phyloP scores from a whole-genome alignment of 164 flowering plant species.

The Chloranthus sessilifolius region DNA sequence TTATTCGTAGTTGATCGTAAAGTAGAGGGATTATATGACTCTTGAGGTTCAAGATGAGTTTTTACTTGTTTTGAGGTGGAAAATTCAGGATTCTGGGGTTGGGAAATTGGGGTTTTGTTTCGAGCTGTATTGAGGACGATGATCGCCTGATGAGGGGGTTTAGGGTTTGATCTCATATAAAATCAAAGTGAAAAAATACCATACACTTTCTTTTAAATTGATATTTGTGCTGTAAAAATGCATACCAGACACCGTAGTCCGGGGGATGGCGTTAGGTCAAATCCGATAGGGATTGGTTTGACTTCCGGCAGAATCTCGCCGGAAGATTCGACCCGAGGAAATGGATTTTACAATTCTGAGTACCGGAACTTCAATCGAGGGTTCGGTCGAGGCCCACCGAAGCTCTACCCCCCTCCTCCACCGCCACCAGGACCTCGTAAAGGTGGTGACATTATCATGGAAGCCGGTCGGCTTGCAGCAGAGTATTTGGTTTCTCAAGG shows the following conservation, averaged over 20 bases:
- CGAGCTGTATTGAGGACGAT: no score
- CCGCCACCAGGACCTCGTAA: slow-evolving; percentile 10
- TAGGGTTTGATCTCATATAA: neutral
- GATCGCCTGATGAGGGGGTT: neutral
- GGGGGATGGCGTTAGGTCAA: slow-evolving; percentile 61
- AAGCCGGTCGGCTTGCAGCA: slow-evolving; percentile 90
- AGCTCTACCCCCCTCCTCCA: slow-evolving; percentile 22
- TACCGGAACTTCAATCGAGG: slow-evolving; percentile 42
- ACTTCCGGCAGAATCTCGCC: slow-evolving; percentile 44
- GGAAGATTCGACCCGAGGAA: slow-evolving; percentile 42
- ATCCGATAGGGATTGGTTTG: slow-evolving; percentile 39
- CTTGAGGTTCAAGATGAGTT: no score
- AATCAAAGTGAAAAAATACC: neutral
- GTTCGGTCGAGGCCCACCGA: slow-evolving; percentile 41
- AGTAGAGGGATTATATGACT: no score
- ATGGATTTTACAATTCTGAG: slow-evolving; percentile 44
- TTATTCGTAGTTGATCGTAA: no score
- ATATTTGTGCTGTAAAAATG: slow-evolving; percentile 23
- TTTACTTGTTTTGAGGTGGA: neutral
- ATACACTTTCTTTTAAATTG: neutral
- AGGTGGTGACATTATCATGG: slow-evolving; percentile 64
- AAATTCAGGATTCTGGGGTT: neutral
- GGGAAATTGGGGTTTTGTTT: neutral
- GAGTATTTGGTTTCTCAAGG: slow-evolving; percentile 90
- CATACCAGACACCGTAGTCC: slow-evolving; percentile 58